Conservation (phyloP, 169 alveolate species). For the Cryptosporidium parvum region DNA sequence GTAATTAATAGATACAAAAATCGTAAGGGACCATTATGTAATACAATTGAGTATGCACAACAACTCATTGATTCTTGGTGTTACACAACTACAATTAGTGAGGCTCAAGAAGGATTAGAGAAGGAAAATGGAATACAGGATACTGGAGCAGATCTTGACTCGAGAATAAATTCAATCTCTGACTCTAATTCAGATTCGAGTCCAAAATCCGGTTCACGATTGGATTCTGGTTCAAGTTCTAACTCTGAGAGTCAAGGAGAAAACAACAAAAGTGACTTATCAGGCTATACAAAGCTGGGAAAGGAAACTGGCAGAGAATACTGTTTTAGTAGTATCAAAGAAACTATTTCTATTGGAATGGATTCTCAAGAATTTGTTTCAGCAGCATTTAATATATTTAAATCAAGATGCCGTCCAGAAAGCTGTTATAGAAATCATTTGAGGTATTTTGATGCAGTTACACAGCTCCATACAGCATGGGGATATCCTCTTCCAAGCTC, state of each 20-base stretch:
- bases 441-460: constrained; percentile 78
- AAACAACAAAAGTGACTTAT: no score
- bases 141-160: neutral
- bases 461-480: constrained; percentile 81
- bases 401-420: constrained; percentile 68
- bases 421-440: constrained; percentile 79
- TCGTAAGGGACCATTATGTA: constrained; percentile 78
- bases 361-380: constrained; percentile 63
- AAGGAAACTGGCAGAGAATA: constrained; percentile 7
- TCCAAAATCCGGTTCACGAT: neutral
- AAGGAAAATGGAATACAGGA: neutral
- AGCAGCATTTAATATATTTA: constrained; percentile 8
- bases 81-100: constrained; percentile 26
- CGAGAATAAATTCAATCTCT: neutral
- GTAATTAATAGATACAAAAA: constrained; percentile 60
- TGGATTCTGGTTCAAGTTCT: neutral
- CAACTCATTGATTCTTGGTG: constrained; percentile 82
- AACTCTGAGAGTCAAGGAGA: neutral
- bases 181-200: neutral
- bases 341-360: constrained; percentile 27
- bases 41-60: constrained; percentile 71
- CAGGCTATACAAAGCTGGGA: neutral
- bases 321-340: constrained; percentile 76
- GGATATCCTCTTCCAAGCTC: constrained; percentile 68
- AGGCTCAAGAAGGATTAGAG: neutral